Evolutionary conservation across 371 early-diverging fungal species (phyloP), one percentile per base, ranked within the genome.

Genomic region (Mucor piriformis): DNA sequence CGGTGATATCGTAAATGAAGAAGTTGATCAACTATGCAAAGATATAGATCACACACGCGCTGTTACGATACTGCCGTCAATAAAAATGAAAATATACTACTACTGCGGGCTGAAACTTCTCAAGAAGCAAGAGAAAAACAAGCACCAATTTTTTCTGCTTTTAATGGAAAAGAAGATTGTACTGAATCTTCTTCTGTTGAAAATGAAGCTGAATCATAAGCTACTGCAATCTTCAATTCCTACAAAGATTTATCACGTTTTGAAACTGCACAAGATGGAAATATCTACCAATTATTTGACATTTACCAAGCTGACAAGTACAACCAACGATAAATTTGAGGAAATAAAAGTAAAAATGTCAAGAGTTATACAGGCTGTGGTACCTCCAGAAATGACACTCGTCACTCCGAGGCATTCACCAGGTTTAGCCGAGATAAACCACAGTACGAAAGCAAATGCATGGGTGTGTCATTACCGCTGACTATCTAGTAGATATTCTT

Each of bases 291-390:
- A 54, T 54, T 54, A 54, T 54, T 54, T 54, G 54, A 54, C 46
- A 54, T 54, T 54, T 54, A 54, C 33, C 44, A 54, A 54, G 54
- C 54, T 44, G 54, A 53, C 54, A 53, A 53, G 54, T 53, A 53
- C 54, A 42, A 42, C 42, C 42, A 29, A 53, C 42, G 54, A 53
- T 42, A 53, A 53, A 53, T 42, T 53, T 53, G 49, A 49, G 40
- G 18, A 40, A 40, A 40, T 16, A 40, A 40, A 16, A 40, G 18
- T 40, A 40, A 40, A 40, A 40, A 40, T 40, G 18, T 40, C 40
- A 40, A 40, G 40, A 40, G 40, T 40, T 40, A 40, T 40, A 40
- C 18, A 40, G 16, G 40, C 40, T 40, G 40, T 40, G 40, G 40
- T 5, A 29, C 5, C 3, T 29, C 3, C 3, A 5, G 29, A 29